These are phyloP conservation scores for Candida quercuum DNA, from an alignment of 805 yeast genomes.

Conservation along the genomic window DNA sequence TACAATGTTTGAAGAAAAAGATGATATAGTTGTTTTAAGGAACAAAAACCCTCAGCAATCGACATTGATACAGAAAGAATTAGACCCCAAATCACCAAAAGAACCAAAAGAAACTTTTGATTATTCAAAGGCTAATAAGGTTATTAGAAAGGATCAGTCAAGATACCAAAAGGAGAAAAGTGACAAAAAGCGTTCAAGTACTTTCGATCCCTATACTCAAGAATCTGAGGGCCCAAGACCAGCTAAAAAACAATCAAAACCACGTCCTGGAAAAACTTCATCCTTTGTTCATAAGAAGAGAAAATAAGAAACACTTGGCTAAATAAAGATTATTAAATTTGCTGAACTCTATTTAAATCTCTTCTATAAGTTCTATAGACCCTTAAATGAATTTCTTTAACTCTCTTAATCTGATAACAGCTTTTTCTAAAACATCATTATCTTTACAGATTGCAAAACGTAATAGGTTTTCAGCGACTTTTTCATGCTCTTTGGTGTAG, in stretches of 20 bases:
- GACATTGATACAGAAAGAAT: too few relatives aligned
- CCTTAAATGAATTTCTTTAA: conserved; percentile 58
- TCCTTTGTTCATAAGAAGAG: conserved; percentile 18
- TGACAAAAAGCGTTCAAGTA: conserved; percentile 29
- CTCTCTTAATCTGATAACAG: conserved; percentile 67
- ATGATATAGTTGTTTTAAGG: conserved; percentile 19
- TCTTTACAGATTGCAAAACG: conserved; percentile 97
- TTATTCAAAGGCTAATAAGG: conserved; percentile 37
- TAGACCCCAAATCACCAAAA: too few relatives aligned
- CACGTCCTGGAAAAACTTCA: conserved; percentile 17
- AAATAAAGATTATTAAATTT: neutral
- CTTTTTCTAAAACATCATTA: conserved; percentile 72
- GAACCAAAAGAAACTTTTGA: conserved; percentile 29
- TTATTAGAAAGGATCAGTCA: conserved; percentile 26
- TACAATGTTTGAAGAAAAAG: conserved; percentile 16
- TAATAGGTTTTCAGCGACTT: conserved; percentile 75
- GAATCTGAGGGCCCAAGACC: conserved; percentile 47
- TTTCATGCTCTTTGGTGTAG: conserved; percentile 62
- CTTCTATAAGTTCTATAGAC: neutral
- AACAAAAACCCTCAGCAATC: conserved; percentile 5
- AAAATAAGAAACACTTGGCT: too few relatives aligned
- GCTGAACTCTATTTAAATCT: neutral
- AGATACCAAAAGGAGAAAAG: conserved; percentile 13
- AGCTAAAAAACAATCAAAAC: conserved; percentile 35
- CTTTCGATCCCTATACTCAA: conserved; percentile 57